Evolutionary conservation across 2,329 filamentous ascomycete genomes (phyloP), one percentile per base, ranked within the genome.

Genomic region (Neopestalotiopsis sp.): DNA sequence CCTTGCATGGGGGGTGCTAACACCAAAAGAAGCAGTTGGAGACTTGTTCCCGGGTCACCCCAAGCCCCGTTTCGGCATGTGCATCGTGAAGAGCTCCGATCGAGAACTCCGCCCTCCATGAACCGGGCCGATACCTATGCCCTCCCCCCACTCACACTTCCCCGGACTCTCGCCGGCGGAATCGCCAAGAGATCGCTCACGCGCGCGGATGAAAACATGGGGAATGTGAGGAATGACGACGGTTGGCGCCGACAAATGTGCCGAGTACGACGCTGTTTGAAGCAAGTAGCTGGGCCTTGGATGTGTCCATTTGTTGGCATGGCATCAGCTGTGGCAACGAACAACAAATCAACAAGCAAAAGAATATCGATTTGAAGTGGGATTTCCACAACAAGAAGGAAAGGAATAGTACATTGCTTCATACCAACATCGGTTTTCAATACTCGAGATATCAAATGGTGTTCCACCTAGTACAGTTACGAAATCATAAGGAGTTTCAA

Each of bases 31-130:
- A 61, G 59, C 28, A 61, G 59, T 61, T 38, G 59, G 34, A 20
- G 59, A 52, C 45, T 9, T 20, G 30, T n/a, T 20, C 59, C 59
- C 28, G 32, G 17, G 24, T 28, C 12, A 30, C 1, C 59, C 59
- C 34, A 17, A 61, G 28, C 59, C 59, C 59, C 17, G 28, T 61
- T 61, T 61, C 59, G 59, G 59, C 59, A 61, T 61, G 59, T 61
- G 59, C 30, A 20, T 61, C 32, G n/a, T 20, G 14, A 20, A n/a
- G 30, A 61, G 59, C 59, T 61, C 59, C 59, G 59, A 61, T 38
- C 7, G n/a, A 61, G 13, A 38, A 61, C 59, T 61, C 59, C 59
- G 59, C 59, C 59, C 24, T 14, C n/a, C 59, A 61, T 9, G 12
- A 61, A 14, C 59, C 59, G 59, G 59, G 30, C 59, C 59, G 59